Conservation (phyloP, 202 grass and related monocot genomes). For the Sporobolus alterniflorus region DNA sequence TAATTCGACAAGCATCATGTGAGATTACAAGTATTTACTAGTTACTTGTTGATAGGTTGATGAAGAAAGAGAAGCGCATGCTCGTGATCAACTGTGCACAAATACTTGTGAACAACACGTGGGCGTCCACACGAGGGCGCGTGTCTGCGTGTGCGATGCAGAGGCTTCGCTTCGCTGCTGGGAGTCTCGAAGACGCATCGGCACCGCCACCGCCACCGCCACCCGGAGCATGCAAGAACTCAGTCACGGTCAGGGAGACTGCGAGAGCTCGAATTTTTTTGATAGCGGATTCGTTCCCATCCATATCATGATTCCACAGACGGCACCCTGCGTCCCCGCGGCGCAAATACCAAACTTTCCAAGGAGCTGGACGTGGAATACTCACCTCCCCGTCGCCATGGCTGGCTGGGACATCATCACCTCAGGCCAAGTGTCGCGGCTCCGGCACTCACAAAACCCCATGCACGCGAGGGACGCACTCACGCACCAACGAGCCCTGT, state of each 20-base stretch:
- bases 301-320: not conserved
- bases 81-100: too few relatives aligned
- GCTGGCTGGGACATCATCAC: not conserved
- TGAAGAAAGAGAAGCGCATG: too few relatives aligned
- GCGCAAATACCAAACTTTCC: not conserved
- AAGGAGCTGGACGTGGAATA: not conserved
- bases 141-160: too few relatives aligned
- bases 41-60: too few relatives aligned
- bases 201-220: too few relatives aligned
- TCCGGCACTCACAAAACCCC: not conserved
- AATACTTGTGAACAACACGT: too few relatives aligned
- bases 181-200: too few relatives aligned
- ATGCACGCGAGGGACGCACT: not conserved
- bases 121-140: too few relatives aligned
- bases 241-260: not conserved
- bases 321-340: not conserved
- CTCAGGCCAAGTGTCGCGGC: slow-evolving; percentile 27
- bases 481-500: slow-evolving; percentile 8
- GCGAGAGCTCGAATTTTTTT: not conserved
- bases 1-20: too few relatives aligned
- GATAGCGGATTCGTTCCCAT: not conserved
- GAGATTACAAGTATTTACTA: too few relatives aligned
- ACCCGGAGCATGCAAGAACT: not conserved
- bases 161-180: too few relatives aligned
- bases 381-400: not conserved